Evolutionary conservation across 2,329 filamentous ascomycete genomes (phyloP), one percentile per base, ranked within the genome.

Genomic region (Fusarium poae): DNA sequence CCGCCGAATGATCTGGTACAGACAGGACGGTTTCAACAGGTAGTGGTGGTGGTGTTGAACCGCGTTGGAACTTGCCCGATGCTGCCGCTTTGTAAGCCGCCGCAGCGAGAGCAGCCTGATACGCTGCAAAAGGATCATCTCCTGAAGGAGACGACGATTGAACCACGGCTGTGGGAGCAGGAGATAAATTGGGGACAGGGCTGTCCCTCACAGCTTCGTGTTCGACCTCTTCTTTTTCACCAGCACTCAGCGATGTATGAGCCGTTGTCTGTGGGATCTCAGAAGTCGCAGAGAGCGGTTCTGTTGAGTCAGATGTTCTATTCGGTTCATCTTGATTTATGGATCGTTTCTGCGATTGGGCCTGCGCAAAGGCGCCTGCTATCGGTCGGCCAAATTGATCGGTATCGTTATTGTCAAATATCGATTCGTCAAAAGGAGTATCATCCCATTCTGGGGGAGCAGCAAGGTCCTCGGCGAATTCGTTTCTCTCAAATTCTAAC

Each of bases 41-140:
- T 2, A 79, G 72, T 11, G 84, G 82, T 2, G 79, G 72, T 11
- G 84, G 82, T 16, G 83, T 84, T 2, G 82, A 82, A 57, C 87
- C 85, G 16, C 92, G 86, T 18, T 87, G 83, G 71, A 97, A 95
- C 58, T 92, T 90, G 4, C 93, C 93, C 37, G 90, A 90, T 1
- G 88, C 88, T 23, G 89, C 91, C 8, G 94, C 93, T 75, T 91
- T 86, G 65, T 91, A 90, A 12, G 93, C 91, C 9, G 94, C 95
- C 46, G 92, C 90, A 3, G 93, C 93, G 6, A 98, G 84, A 2
- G 94, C 93, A 53, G 91, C 91, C 75, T 97, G 94, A 74, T 97
- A 95, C 1, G 88, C 91, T 42, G 89, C 88, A 58, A 82, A 79
- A 29, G 74, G 62, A 32, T 74, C 71, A 16, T 60, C 51, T 11